These are phyloP conservation scores for Arctostaphylos glauca DNA, from an alignment of 148 eudicot genomes.

Conservation along the genomic window DNA sequence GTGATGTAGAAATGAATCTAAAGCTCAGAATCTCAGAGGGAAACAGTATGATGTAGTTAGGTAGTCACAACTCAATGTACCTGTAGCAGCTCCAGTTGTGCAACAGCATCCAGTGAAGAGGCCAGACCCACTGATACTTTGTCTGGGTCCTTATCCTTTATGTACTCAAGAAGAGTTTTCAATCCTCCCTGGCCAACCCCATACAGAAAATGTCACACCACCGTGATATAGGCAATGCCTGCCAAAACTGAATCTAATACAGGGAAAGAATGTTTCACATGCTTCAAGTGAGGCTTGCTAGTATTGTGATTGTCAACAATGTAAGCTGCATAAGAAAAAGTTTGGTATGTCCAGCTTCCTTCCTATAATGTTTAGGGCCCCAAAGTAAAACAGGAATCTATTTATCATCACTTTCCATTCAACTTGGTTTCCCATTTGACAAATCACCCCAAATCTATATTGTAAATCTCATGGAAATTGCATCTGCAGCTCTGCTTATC, in stretches of 20 bases:
- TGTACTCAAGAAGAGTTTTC: constrained; percentile 59
- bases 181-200: constrained; percentile 61
- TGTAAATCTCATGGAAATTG: not conserved
- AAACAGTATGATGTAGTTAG: not conserved
- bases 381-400: not conserved
- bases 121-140: constrained; percentile 84
- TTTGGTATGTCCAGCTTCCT: not conserved
- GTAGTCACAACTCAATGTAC: constrained; percentile 29
- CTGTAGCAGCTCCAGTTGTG: constrained; percentile 88
- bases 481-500: constrained; percentile 12
- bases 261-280: not conserved
- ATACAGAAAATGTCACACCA: not conserved
- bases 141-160: constrained; percentile 85
- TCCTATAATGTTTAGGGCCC: not conserved
- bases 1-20: not conserved
- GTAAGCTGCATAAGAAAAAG: not conserved
- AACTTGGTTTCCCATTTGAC: not conserved
- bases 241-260: not conserved
- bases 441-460: not conserved
- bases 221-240: not conserved
- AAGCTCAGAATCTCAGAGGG: not conserved
- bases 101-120: constrained; percentile 80
- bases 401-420: not conserved
- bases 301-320: too few relatives aligned
- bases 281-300: not conserved